Evolutionary conservation across 768 basidiomycete genomes (phyloP).

Genomic region (Podaxis rugospora): DNA sequence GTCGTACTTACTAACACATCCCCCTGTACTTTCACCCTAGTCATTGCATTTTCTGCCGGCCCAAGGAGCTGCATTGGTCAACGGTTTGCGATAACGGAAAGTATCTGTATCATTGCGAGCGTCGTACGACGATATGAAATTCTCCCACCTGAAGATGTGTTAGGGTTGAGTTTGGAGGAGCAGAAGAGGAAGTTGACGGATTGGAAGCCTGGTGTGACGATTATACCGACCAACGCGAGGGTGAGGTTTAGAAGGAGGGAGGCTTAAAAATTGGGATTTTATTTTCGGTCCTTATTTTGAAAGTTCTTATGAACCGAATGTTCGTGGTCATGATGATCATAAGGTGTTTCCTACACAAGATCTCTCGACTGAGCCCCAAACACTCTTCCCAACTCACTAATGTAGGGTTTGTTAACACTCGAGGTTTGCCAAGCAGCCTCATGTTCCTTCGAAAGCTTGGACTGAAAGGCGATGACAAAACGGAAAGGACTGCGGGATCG

Average conservation of each 20-base stretch:
- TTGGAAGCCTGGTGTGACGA: constrained; percentile 33
- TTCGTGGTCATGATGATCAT: too few species aligned
- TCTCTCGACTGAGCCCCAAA: too few species aligned
- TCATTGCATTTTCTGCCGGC: constrained; percentile 41
- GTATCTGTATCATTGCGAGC: constrained; percentile 36
- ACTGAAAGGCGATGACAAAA: too few species aligned
- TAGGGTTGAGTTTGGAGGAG: constrained; percentile 20
- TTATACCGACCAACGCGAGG: constrained; percentile 28
- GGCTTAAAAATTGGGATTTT: not conserved
- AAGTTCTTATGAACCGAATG: too few species aligned
- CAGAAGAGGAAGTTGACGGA: constrained; percentile 28
- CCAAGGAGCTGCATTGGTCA: constrained; percentile 46
- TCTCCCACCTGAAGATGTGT: constrained; percentile 32
- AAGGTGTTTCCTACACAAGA: too few species aligned
- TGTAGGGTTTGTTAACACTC: too few species aligned
- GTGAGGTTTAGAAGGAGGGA: constrained; percentile 14
- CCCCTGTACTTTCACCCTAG: constrained; percentile 9
- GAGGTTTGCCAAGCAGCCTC: too few species aligned
- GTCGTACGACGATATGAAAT: constrained; percentile 39
- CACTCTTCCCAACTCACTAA: too few species aligned
- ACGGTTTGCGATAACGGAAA: constrained; percentile 41
- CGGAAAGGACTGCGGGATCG: too few species aligned
- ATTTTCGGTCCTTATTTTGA: too few species aligned
- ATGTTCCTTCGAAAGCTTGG: too few species aligned
- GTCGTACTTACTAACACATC: not conserved